These are phyloP conservation scores for Anethum foeniculum DNA, from an alignment of 140 eudicot genomes.

Conservation along the genomic window DNA sequence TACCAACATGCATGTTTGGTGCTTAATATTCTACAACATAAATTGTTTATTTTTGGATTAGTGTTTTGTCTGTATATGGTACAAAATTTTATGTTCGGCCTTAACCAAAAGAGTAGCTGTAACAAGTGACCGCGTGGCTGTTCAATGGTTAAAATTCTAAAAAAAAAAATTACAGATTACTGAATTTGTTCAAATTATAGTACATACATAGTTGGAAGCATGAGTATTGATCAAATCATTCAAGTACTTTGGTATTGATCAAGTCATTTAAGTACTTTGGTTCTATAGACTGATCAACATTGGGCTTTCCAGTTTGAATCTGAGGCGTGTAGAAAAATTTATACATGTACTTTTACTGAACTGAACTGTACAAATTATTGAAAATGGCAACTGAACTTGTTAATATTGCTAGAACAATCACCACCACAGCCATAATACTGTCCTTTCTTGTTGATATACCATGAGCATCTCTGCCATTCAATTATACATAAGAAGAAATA, in stretches of 20 bases:
- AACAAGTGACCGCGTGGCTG: no score
- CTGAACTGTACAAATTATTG: conserved; percentile 43
- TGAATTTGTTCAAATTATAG: not conserved
- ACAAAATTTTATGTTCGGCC: no score
- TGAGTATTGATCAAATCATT: not conserved
- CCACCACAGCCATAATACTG: conserved; percentile 49
- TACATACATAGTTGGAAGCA: not conserved
- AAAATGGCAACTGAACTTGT: conserved; percentile 70
- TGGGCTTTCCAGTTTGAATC: not conserved
- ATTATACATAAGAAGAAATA: not conserved
- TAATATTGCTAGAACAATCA: conserved; percentile 49
- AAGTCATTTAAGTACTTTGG: not conserved
- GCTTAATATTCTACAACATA: no score
- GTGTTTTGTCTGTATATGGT: no score
- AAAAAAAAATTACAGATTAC: no score
- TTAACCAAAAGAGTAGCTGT: no score
- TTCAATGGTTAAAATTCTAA: no score
- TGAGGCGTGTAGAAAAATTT: not conserved
- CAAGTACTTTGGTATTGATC: not conserved
- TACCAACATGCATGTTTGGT: no score
- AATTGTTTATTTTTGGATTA: no score
- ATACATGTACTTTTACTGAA: not conserved
- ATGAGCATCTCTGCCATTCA: conserved; percentile 50
- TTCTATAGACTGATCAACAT: not conserved
- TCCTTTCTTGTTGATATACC: conserved; percentile 49